Conservation (phyloP, 2,329 filamentous ascomycete species). For the Pseudopyrenochaeta lycopersici region DNA sequence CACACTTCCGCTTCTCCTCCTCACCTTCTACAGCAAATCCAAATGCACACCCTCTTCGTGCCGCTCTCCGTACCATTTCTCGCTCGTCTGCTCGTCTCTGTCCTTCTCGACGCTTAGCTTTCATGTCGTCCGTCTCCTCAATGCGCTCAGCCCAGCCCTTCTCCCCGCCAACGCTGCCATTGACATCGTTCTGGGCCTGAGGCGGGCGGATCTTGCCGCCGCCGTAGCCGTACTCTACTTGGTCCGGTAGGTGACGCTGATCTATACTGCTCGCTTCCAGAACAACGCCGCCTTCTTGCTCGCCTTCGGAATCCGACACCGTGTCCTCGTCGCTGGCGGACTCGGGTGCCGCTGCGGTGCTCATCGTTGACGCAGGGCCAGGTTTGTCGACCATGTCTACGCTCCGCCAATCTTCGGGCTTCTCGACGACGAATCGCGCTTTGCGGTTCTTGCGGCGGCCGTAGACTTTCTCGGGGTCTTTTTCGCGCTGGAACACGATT, state of each 20-base stretch:
- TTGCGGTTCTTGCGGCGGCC: conserved; percentile 58
- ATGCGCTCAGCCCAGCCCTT: conserved; percentile 63
- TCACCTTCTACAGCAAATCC: conserved; percentile 53
- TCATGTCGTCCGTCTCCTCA: conserved; percentile 62
- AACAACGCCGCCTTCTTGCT: conserved; percentile 23
- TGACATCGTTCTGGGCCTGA: conserved; percentile 60
- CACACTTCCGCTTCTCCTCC: conserved; percentile 57
- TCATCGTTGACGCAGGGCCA: neutral
- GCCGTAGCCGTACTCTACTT: conserved; percentile 36
- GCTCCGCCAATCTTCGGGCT: conserved; percentile 52
- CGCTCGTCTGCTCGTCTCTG: conserved; percentile 59
- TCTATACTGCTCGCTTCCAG: conserved; percentile 11
- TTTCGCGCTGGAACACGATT: conserved; percentile 58
- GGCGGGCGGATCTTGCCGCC: conserved; percentile 50
- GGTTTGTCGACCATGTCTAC: conserved; percentile 55
- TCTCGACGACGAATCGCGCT: conserved; percentile 50
- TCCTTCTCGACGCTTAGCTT: conserved; percentile 59
- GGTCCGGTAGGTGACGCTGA: conserved; percentile 14
- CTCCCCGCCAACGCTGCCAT: conserved; percentile 65
- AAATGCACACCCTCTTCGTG: conserved; percentile 68
- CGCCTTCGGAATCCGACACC: conserved; percentile 24
- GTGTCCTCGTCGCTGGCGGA: conserved; percentile 20
- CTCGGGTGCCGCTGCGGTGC: neutral
- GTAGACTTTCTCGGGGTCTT: conserved; percentile 57
- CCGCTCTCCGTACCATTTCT: conserved; percentile 70